A percentile compares a stretch with the other conserved stretches of the same genome.
Evolutionary conservation across 768 basidiomycete species (phyloP).

Genomic region (Cystobasidium ongulense): DNA sequence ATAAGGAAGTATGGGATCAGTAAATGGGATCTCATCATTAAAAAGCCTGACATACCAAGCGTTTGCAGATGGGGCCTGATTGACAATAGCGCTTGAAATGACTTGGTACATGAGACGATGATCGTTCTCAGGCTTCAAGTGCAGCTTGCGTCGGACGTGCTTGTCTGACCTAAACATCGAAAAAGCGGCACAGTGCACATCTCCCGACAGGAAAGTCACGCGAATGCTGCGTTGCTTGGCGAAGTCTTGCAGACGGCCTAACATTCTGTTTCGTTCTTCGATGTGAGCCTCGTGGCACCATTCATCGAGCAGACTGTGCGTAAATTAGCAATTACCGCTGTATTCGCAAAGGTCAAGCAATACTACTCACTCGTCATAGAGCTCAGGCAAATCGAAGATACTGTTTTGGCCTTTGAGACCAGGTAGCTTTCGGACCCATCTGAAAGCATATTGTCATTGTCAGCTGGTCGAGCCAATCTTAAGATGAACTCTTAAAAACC

Average conservation of each 20-base stretch:
- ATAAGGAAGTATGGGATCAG: not conserved
- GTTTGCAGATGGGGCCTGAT: conserved; percentile 29
- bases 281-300: conserved; percentile 29
- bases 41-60: conserved; percentile 17
- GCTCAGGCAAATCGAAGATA: conserved; percentile 34
- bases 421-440: conserved; percentile 32
- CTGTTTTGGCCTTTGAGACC: conserved; percentile 28
- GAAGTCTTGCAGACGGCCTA: conserved; percentile 26
- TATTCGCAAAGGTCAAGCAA: not conserved
- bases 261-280: conserved; percentile 25
- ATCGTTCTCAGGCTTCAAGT: conserved; percentile 28
- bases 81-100: conserved; percentile 33
- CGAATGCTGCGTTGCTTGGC: conserved; percentile 22
- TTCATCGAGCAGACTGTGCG: conserved; percentile 13
- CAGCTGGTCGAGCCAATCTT: not conserved
- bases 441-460: not conserved
- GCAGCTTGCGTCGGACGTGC: not conserved
- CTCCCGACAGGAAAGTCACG: conserved; percentile 25
- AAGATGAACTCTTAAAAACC: not conserved
- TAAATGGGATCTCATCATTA: not conserved
- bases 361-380: conserved; percentile 33
- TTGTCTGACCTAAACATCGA: conserved; percentile 30
- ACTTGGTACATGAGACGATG: conserved; percentile 31
- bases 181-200: conserved; percentile 31
- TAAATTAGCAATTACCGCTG: not conserved